Conservation (phyloP, 164 flowering plant species). For the Vitis cinerea region DNA sequence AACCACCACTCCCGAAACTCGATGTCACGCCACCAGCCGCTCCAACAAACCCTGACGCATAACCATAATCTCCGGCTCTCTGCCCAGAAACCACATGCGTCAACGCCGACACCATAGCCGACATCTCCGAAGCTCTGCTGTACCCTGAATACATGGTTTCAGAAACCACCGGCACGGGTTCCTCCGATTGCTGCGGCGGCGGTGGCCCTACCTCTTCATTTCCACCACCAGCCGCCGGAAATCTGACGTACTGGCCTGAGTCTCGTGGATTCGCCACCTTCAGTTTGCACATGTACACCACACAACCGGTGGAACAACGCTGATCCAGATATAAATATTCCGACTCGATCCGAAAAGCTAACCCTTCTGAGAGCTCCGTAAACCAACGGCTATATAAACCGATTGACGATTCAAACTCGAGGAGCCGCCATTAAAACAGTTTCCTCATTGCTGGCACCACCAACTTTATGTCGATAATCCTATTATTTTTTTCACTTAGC, state of each 20-base stretch:
- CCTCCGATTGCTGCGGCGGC: neutral
- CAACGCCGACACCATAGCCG: constrained; percentile 56
- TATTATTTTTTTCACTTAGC: too few species aligned
- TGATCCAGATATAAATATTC: neutral
- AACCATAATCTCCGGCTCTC: constrained; percentile 9
- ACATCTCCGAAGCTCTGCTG: constrained; percentile 40
- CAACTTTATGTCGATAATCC: too few species aligned
- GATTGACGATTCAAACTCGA: constrained; percentile 2
- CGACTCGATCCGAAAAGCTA: neutral
- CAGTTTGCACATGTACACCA: constrained; percentile 28
- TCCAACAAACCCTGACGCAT: neutral
- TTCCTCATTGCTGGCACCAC: too few species aligned
- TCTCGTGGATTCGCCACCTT: constrained; percentile 52
- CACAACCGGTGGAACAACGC: neutral
- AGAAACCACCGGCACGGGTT: neutral
- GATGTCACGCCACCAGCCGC: neutral
- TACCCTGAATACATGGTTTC: constrained; percentile 23
- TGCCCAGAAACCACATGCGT: constrained; percentile 53
- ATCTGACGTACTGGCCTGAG: constrained; percentile 15
- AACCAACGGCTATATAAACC: neutral
- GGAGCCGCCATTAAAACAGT: constrained; percentile 12
- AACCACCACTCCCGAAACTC: neutral
- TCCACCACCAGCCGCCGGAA: constrained; percentile 5
- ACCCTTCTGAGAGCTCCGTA: neutral
- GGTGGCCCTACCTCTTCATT: neutral